phyloP scores from a whole-genome alignment of 257 asterid species.

The Coffea canephora region DNA sequence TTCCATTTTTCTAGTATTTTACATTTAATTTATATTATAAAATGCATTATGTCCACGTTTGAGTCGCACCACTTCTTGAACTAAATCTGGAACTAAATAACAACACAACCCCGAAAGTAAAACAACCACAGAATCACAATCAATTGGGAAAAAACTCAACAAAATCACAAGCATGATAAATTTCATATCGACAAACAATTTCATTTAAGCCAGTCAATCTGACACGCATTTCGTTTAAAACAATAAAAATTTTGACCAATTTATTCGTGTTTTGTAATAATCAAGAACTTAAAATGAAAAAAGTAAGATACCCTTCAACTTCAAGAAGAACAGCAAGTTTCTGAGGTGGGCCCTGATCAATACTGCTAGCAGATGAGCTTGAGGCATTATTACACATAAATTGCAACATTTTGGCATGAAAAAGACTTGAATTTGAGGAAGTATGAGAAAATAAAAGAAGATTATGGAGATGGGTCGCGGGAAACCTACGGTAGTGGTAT shows the following conservation, averaged over 20 bases:
- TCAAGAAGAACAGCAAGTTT: conserved; percentile 74
- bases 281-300: background rate
- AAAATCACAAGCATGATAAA: background rate
- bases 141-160: background rate
- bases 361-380: conserved; percentile 21
- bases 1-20: no score
- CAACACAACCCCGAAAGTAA: background rate
- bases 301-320: conserved; percentile 71
- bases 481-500: background rate
- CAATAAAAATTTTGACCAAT: background rate
- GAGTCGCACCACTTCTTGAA: no score
- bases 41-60: no score
- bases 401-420: conserved; percentile 31
- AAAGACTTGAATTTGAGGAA: conserved; percentile 21
- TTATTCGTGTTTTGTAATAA: background rate
- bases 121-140: background rate
- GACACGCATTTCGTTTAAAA: background rate
- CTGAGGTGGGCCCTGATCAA: conserved; percentile 36
- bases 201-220: background rate
- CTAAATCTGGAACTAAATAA: no score
- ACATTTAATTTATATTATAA: no score
- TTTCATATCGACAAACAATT: background rate
- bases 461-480: conserved; percentile 19
- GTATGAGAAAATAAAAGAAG: conserved; percentile 21
- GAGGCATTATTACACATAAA: conserved; percentile 31